phyloP scores from a whole-genome alignment of 768 basidiomycete genomes.

The Tricholoma sp. region DNA sequence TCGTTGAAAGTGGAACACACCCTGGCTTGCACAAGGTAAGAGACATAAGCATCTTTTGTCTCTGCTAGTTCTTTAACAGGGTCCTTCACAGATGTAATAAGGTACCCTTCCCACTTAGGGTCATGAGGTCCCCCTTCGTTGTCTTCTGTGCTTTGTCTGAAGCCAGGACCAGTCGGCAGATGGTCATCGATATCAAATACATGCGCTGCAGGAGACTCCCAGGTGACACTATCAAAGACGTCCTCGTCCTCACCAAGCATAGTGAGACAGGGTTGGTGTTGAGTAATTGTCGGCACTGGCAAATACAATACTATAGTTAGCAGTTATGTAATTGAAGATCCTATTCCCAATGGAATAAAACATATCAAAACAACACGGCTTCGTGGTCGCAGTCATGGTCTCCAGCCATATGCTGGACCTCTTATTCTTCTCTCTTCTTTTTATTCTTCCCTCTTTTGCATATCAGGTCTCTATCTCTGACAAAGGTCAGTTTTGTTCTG shows the following conservation, averaged over 20 bases:
- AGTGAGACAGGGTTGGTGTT: slow-evolving; percentile 11
- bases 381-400: slow-evolving; percentile 16
- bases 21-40: slow-evolving; percentile 86
- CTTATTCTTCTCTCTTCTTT: slow-evolving; percentile 24
- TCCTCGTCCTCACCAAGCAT: slow-evolving; percentile 89
- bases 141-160: slow-evolving; percentile 74
- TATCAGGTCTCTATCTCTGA: slow-evolving; percentile 67
- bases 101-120: slow-evolving; percentile 89
- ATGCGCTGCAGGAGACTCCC: slow-evolving; percentile 66
- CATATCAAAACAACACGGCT: slow-evolving; percentile 28
- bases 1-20: slow-evolving; percentile 36
- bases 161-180: slow-evolving; percentile 60
- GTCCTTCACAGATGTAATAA: slow-evolving; percentile 80
- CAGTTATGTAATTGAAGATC: slow-evolving; percentile 13
- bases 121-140: slow-evolving; percentile 68
- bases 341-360: slow-evolving; percentile 20
- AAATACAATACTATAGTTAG: neutral
- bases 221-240: slow-evolving; percentile 88
- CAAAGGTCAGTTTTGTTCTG: slow-evolving; percentile 35
- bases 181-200: slow-evolving; percentile 41
- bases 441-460: slow-evolving; percentile 33
- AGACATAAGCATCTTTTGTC: slow-evolving; percentile 95
- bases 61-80: slow-evolving; percentile 95
- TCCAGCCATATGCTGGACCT: slow-evolving; percentile 14
- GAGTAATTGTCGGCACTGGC: neutral